Conservation (phyloP, 192 early-diverging fungal genomes). For the Coemansia guatemalensis region DNA sequence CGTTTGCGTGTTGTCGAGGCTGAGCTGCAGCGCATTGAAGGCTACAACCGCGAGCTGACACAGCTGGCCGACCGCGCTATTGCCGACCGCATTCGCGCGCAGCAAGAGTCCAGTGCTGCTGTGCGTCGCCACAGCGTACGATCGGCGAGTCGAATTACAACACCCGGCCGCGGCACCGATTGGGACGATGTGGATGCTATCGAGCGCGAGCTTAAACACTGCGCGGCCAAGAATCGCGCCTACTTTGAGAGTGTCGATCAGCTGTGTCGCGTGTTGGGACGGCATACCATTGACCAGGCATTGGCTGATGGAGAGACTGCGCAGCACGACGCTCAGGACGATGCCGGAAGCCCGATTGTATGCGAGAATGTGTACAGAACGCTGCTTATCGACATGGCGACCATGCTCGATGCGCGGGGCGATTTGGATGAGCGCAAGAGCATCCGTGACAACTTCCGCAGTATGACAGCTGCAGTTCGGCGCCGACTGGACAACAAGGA, state of each 20-base stretch:
- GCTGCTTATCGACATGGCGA: conserved; percentile 40
- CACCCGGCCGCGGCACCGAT: conserved; percentile 37
- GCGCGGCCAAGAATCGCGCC: conserved; percentile 19
- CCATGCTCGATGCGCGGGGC: conserved; percentile 20
- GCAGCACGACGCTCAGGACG: not conserved
- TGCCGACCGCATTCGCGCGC: conserved; percentile 21
- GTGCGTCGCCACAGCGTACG: conserved; percentile 21
- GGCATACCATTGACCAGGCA: conserved; percentile 35
- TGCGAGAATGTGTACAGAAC: conserved; percentile 36
- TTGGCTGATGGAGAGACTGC: conserved; percentile 10
- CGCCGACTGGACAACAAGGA: conserved; percentile 27
- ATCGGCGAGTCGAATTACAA: conserved; percentile 16
- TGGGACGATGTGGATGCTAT: conserved; percentile 50
- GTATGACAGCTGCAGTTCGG: conserved; percentile 33
- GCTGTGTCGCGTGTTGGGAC: conserved; percentile 33
- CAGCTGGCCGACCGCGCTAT: conserved; percentile 32
- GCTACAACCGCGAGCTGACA: conserved; percentile 29
- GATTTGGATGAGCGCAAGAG: conserved; percentile 40
- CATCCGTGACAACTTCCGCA: conserved; percentile 45
- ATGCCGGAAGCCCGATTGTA: not conserved
- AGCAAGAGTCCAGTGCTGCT: conserved; percentile 29
- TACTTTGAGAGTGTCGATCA: conserved; percentile 37
- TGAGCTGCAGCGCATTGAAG: conserved; percentile 26
- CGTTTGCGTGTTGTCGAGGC: conserved; percentile 10
- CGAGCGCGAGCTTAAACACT: conserved; percentile 29